Conservation (phyloP, 225 moss, liverwort and hornwort genomes). For the Physcomitrellopsis africana region DNA sequence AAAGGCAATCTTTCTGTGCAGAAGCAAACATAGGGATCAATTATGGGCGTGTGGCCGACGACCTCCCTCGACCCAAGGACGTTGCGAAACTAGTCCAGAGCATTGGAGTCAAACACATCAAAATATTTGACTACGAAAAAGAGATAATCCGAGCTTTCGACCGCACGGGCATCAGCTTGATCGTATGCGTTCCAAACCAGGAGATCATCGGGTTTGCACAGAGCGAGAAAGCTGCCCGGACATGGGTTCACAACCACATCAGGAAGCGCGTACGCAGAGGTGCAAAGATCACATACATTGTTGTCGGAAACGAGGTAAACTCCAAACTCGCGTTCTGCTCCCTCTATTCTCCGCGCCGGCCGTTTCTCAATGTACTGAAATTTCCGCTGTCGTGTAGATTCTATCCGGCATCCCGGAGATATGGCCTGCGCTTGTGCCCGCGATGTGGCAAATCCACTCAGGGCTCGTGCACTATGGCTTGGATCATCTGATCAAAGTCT, state of each 20-base stretch:
- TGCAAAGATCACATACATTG: slow-evolving; percentile 60
- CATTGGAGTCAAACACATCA: slow-evolving; percentile 54
- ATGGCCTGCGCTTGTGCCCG: slow-evolving; percentile 81
- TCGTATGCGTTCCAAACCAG: slow-evolving; percentile 67
- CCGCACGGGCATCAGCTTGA: slow-evolving; percentile 44
- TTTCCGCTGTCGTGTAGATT: slow-evolving; percentile 25
- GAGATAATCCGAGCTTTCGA: slow-evolving; percentile 59
- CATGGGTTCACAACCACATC: slow-evolving; percentile 73
- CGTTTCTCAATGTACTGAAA: neutral
- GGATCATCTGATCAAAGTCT: slow-evolving; percentile 58
- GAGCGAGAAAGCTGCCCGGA: slow-evolving; percentile 46
- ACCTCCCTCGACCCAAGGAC: slow-evolving; percentile 56
- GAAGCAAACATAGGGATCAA: slow-evolving; percentile 65
- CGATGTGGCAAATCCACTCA: slow-evolving; percentile 72
- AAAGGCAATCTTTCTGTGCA: neutral
- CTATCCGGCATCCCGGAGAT: slow-evolving; percentile 42
- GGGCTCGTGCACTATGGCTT: slow-evolving; percentile 58
- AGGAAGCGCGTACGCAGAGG: slow-evolving; percentile 41
- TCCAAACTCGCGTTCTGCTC: too few species aligned
- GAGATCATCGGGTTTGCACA: slow-evolving; percentile 51
- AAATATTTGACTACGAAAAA: slow-evolving; percentile 70
- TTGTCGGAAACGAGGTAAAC: slow-evolving; percentile 81
- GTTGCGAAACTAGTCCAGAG: slow-evolving; percentile 52
- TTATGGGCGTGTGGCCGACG: slow-evolving; percentile 71
- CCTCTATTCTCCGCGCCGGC: neutral